Base-by-base conservation (phyloP, 768 basidiomycete species). In the Rhizopogon roseolus region DNA sequence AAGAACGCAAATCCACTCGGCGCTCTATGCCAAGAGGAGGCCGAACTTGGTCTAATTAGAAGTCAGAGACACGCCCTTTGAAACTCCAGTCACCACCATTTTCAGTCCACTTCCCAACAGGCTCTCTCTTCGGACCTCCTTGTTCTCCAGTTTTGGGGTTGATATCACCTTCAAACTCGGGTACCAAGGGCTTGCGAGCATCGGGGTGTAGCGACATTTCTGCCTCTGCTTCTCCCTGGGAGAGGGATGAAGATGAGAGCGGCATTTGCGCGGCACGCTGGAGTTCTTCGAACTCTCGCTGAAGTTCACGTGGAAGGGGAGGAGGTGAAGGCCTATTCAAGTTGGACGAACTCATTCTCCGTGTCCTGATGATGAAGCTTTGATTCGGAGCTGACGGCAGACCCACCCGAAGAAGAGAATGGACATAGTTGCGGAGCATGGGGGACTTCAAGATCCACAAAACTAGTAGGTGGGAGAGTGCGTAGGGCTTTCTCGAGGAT, bases 81-180 rank as follows among this genome's bases (percentile, higher is more conserved):
- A 86, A 90, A 60, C 90, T 94, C 93, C 93, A 95, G 64, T 94
- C 93, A 3, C 88, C 87, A 42, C 78, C 76, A 37, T 76, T 71
- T 49, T 70, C 69, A 16, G 72, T 73, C 82, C 83, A 86, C 49
- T 72, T 78, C 36, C 71, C 65, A 9, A 94, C 79, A 13, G 93
- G 93, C 65, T 96, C 93, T 29, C 74, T 77, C 74, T 94, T 95
- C 19, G 93, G 93, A 0, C 93, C 93, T 0, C 90, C 91, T 44
- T 79, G 71, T 68, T 96, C 93, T 11, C 93, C 93, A 2, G 93
- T 96, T 2, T 60, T 60, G 1, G 93, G 93, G 61, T 96, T 93
- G 37, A 76, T 67, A 41, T 93, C 85, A 17, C 93, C 93, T 54
- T 88, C 82, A 61, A 93, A 94, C 59, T 89, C 85, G 9, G 84